Conservation (phyloP, 2,329 filamentous ascomycete genomes). For the Tympanopsis confertula region DNA sequence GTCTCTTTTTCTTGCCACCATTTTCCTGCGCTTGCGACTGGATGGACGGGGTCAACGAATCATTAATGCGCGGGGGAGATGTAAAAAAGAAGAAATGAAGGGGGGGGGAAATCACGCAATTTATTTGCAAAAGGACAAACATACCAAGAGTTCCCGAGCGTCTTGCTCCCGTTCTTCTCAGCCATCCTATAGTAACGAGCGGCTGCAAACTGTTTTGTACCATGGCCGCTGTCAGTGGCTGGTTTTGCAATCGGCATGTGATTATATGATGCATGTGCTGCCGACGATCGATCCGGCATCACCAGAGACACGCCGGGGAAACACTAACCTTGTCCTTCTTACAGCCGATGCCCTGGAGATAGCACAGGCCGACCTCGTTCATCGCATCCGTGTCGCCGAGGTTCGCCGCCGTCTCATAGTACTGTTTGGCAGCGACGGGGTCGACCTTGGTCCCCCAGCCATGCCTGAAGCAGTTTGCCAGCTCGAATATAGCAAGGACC, state of each 20-base stretch:
- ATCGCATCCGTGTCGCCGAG: conserved; percentile 90
- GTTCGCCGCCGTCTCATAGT: conserved; percentile 96
- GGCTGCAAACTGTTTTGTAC: conserved; percentile 50
- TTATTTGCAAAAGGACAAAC: conserved; percentile 30
- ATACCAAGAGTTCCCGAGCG: conserved; percentile 88
- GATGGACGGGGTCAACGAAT: too few species aligned
- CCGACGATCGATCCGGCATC: too few species aligned
- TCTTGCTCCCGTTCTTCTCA: conserved; percentile 80
- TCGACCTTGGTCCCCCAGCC: conserved; percentile 88
- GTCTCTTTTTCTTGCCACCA: too few species aligned
- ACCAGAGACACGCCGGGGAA: conserved; percentile 14
- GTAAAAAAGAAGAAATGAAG: too few species aligned
- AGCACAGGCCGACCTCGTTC: conserved; percentile 95
- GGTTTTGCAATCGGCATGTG: too few species aligned
- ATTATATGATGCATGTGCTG: too few species aligned
- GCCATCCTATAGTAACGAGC: conserved; percentile 88
- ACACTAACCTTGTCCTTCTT: conserved; percentile 92
- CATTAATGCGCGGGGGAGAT: too few species aligned
- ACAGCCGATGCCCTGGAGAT: conserved; percentile 88
- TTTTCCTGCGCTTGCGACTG: too few species aligned
- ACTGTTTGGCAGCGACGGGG: conserved; percentile 72
- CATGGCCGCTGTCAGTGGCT: too few species aligned
- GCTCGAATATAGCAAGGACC: conserved; percentile 88
- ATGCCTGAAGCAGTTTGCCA: conserved; percentile 84
- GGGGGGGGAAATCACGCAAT: too few species aligned